Conservation (phyloP, 805 yeast species). For the Yarrowia keelungensis region DNA sequence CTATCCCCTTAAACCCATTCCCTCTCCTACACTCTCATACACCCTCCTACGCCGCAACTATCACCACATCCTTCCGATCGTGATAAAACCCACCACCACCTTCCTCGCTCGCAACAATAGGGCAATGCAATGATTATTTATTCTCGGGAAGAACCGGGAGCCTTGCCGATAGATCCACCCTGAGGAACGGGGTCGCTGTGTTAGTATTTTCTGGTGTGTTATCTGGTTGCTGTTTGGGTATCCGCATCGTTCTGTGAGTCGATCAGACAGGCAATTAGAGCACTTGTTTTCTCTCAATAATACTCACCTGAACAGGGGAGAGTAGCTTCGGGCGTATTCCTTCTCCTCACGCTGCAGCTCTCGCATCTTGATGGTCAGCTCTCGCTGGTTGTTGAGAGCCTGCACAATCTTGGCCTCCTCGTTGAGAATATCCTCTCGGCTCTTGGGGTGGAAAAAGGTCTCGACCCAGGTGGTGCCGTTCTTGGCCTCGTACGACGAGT, state of each 20-base stretch:
- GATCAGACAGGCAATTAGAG: too few relatives aligned
- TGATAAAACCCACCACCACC: neutral
- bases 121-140: slow-evolving; percentile 38
- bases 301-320: slow-evolving; percentile 36
- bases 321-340: slow-evolving; percentile 21
- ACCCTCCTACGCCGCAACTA: too few relatives aligned
- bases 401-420: slow-evolving; percentile 30
- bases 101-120: slow-evolving; percentile 39
- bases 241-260: too few relatives aligned
- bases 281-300: neutral
- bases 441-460: slow-evolving; percentile 26
- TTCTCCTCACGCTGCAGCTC: slow-evolving; percentile 22
- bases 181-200: slow-evolving; percentile 39
- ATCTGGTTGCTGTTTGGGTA: too few relatives aligned
- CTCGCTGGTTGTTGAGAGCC: slow-evolving; percentile 37
- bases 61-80: too few relatives aligned
- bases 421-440: slow-evolving; percentile 37
- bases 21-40: too few relatives aligned
- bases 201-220: slow-evolving; percentile 1
- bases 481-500: slow-evolving; percentile 38
- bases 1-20: too few relatives aligned
- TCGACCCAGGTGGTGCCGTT: slow-evolving; percentile 24
- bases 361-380: slow-evolving; percentile 6
- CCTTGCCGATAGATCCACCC: slow-evolving; percentile 38
- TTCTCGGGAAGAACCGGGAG: slow-evolving; percentile 39